phyloP scores from a whole-genome alignment of 108 stramenopile genomes.

The Stephanodiscus triporus region DNA sequence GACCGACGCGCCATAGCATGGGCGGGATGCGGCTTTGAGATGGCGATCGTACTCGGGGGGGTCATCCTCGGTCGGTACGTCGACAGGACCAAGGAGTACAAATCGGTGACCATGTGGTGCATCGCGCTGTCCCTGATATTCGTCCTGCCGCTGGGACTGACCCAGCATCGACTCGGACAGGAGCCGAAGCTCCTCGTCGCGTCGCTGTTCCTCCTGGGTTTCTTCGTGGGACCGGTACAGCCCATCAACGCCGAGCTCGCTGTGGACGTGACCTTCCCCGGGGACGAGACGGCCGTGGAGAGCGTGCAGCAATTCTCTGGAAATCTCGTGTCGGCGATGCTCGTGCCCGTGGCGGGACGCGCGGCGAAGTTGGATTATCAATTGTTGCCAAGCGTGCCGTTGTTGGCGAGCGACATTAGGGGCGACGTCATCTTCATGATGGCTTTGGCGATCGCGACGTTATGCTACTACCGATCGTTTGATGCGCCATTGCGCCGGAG shows the following conservation, averaged over 20 bases:
- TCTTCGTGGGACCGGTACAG: constrained; percentile 62
- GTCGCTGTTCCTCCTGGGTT: constrained; percentile 52
- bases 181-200: constrained; percentile 49
- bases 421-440: constrained; percentile 60
- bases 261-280: constrained; percentile 65
- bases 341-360: constrained; percentile 59
- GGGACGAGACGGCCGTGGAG: constrained; percentile 71
- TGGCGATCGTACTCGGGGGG: constrained; percentile 83
- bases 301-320: constrained; percentile 63
- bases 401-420: constrained; percentile 51
- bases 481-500: constrained; percentile 55
- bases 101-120: constrained; percentile 79
- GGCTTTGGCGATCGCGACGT: constrained; percentile 43
- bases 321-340: constrained; percentile 54
- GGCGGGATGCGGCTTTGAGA: constrained; percentile 89
- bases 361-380: constrained; percentile 52
- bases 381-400: constrained; percentile 42
- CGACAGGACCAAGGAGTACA: constrained; percentile 85
- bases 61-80: constrained; percentile 87
- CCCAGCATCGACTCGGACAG: constrained; percentile 54
- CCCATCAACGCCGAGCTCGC: constrained; percentile 70
- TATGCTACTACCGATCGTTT: constrained; percentile 50
- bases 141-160: constrained; percentile 57
- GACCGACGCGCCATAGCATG: constrained; percentile 77
- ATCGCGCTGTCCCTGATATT: constrained; percentile 62